These are phyloP conservation scores for Mycena venus DNA, from an alignment of 768 basidiomycete species.

Conservation along the genomic window DNA sequence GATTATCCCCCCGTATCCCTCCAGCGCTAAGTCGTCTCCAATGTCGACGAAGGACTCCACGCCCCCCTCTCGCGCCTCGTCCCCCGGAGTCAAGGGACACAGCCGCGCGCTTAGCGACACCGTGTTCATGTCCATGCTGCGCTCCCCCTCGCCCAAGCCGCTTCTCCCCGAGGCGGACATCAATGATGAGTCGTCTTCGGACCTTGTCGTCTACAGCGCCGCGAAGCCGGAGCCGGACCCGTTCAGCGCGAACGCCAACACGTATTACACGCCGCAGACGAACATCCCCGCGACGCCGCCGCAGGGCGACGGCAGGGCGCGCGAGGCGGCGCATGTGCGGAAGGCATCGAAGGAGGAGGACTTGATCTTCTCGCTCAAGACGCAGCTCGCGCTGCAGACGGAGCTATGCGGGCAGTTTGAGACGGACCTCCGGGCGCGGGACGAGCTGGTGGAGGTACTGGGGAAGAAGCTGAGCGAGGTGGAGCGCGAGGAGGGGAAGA, in stretches of 20 bases:
- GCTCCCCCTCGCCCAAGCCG: conserved; percentile 49
- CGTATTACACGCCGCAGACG: conserved; percentile 83
- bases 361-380: conserved; percentile 79
- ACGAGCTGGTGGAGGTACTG: conserved; percentile 77
- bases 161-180: conserved; percentile 71
- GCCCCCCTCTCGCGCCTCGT: conserved; percentile 41
- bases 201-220: conserved; percentile 60
- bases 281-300: conserved; percentile 80
- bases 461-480: conserved; percentile 64
- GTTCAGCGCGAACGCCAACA: conserved; percentile 78
- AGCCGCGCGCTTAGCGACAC: conserved; percentile 74
- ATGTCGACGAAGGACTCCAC: conserved; percentile 38
- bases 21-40: conserved; percentile 45
- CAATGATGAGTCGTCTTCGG: conserved; percentile 67
- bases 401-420: conserved; percentile 85
- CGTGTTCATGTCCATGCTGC: conserved; percentile 70
- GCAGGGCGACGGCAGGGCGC: conserved; percentile 40
- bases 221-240: conserved; percentile 70
- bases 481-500: conserved; percentile 76
- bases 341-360: conserved; percentile 80
- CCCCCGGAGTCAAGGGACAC: conserved; percentile 52
- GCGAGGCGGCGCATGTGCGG: conserved; percentile 55
- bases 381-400: conserved; percentile 80
- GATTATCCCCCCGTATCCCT: conserved; percentile 17
- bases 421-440: conserved; percentile 78